phyloP scores from a whole-genome alignment of 164 flowering plant species.

The Saururus chinensis region DNA sequence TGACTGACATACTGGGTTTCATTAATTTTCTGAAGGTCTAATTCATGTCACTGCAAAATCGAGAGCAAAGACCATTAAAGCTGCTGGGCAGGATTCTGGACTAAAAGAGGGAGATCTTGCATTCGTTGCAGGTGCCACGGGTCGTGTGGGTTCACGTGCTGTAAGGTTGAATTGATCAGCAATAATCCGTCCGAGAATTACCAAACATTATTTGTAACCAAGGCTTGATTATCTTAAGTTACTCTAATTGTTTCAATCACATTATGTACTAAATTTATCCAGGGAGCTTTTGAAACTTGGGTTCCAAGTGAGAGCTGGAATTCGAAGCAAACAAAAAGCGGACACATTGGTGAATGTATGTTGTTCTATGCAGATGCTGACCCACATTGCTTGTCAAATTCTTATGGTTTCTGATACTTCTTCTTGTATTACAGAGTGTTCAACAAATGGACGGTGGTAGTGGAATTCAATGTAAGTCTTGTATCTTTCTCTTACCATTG shows the following conservation, averaged over 20 bases:
- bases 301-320: conserved; percentile 83
- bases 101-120: conserved; percentile 53
- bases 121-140: conserved; percentile 97
- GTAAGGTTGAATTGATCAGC: conserved; percentile 44
- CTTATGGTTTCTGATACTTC: background rate
- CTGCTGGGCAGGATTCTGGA: conserved; percentile 20
- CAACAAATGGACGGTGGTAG: conserved; percentile 50
- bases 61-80: conserved; percentile 4
- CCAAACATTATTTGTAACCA: background rate
- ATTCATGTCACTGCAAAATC: background rate
- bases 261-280: conserved; percentile 10
- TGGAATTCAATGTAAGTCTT: conserved; percentile 38
- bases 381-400: background rate
- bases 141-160: conserved; percentile 89
- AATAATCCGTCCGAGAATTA: too few relatives aligned
- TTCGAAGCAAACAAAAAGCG: conserved; percentile 60
- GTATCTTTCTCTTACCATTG: background rate
- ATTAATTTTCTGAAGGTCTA: too few relatives aligned
- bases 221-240: conserved; percentile 1
- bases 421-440: conserved; percentile 46
- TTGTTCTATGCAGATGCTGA: background rate
- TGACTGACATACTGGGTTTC: background rate
- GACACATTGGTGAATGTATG: conserved; percentile 54
- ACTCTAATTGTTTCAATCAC: background rate
- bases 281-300: conserved; percentile 98